phyloP scores from a whole-genome alignment of 345 rosid species.

The Arabis hirsuta region DNA sequence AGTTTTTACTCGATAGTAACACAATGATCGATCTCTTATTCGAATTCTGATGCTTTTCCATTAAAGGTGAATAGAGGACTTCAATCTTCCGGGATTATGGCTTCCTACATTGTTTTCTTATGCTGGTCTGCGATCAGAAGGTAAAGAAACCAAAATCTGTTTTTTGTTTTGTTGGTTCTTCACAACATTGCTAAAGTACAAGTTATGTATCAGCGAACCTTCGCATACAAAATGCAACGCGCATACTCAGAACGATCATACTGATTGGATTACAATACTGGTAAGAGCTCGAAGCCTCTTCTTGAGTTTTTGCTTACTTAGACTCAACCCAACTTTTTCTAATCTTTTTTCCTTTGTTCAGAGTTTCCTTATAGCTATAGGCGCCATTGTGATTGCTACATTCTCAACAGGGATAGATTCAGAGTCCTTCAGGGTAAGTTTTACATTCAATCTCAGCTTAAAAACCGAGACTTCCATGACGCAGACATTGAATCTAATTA shows the following conservation, averaged over 20 bases:
- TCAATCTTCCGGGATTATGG: conserved; percentile 87
- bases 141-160: conserved; percentile 44
- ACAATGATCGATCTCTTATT: not conserved
- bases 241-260: conserved; percentile 50
- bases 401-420: conserved; percentile 95
- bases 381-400: conserved; percentile 85
- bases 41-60: conserved; percentile 24
- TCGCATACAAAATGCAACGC: conserved; percentile 56
- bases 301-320: conserved; percentile 10
- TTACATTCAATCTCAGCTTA: not conserved
- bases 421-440: conserved; percentile 72
- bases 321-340: not conserved
- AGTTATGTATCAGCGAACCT: conserved; percentile 69
- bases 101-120: conserved; percentile 80
- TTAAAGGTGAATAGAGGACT: conserved; percentile 75
- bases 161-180: conserved; percentile 14
- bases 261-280: conserved; percentile 72
- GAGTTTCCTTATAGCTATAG: conserved; percentile 84
- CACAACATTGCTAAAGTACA: conserved; percentile 14
- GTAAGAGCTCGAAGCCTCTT: conserved; percentile 49
- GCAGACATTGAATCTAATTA: not conserved
- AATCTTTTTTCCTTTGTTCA: conserved; percentile 28
- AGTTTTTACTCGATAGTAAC: not conserved
- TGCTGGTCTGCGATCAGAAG: conserved; percentile 98
- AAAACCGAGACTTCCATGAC: not conserved